These are phyloP conservation scores for Coemansia sp. DNA, from an alignment of 192 early-diverging fungal species.

Conservation along the genomic window DNA sequence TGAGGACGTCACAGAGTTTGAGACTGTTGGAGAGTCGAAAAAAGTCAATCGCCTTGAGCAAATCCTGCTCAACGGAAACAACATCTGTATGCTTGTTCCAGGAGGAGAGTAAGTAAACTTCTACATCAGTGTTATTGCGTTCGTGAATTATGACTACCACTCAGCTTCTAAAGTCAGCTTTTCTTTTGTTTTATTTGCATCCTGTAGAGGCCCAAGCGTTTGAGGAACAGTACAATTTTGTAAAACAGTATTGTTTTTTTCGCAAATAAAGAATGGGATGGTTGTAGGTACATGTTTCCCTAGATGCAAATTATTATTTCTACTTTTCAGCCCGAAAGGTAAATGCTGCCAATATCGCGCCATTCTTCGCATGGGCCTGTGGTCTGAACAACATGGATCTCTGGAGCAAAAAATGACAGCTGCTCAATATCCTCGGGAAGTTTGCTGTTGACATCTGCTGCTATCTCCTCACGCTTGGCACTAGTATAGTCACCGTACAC, in stretches of 20 bases:
- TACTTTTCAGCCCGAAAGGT: background rate
- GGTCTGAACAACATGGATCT: constrained; percentile 28
- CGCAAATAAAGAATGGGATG: background rate
- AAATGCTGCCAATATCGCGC: constrained; percentile 30
- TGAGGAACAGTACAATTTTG: background rate
- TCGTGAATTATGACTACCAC: background rate
- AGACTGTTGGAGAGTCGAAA: constrained; percentile 69
- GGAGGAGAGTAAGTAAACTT: constrained; percentile 37
- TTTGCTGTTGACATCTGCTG: background rate
- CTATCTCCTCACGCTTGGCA: constrained; percentile 1
- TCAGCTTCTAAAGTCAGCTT: background rate
- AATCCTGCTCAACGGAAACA: constrained; percentile 95
- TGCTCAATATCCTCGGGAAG: constrained; percentile 18
- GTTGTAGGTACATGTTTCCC: too few relatives aligned
- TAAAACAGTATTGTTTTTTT: background rate
- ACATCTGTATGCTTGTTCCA: constrained; percentile 88
- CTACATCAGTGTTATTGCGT: background rate
- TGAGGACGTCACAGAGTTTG: constrained; percentile 89
- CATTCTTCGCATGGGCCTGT: constrained; percentile 29
- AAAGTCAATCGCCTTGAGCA: constrained; percentile 79
- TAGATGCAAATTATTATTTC: background rate
- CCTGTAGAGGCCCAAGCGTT: background rate
- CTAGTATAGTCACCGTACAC: constrained; percentile 22
- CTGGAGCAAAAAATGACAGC: constrained; percentile 25
- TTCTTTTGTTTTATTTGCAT: background rate